Percentiles rank a stretch among this genome's conserved stretches.
phyloP scores from a whole-genome alignment of 2,329 filamentous ascomycete species.

The Cyphellophora europaea region DNA sequence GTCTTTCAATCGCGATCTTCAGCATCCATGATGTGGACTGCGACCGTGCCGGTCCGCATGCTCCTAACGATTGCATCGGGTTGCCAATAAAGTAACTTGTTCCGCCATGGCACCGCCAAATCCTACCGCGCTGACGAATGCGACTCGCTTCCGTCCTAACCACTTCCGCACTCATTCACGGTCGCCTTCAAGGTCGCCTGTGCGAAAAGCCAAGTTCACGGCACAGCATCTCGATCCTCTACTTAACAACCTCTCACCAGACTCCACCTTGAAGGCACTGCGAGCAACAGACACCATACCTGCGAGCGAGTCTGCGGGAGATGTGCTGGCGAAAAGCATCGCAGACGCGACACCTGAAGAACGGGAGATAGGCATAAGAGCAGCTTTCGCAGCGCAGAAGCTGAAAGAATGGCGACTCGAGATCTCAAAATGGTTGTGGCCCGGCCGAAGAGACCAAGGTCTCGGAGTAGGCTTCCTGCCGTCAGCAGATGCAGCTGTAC shows the following conservation, averaged over 20 bases:
- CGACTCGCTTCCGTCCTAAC: constrained; percentile 12
- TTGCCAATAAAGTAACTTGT: no score
- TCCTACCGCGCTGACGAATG: constrained; percentile 9
- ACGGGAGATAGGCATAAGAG: constrained; percentile 48
- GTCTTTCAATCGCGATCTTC: no score
- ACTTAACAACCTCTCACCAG: constrained; percentile 44
- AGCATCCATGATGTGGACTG: no score
- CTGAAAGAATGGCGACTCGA: constrained; percentile 51
- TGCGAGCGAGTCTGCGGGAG: constrained; percentile 28
- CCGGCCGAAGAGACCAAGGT: constrained; percentile 28
- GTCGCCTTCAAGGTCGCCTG: constrained; percentile 29
- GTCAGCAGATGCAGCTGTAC: constrained; percentile 11
- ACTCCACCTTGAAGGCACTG: constrained; percentile 43
- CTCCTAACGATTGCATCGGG: no score
- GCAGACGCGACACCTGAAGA: constrained; percentile 46
- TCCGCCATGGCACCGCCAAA: constrained; percentile 14
- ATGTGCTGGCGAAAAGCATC: constrained; percentile 40
- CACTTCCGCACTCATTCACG: constrained; percentile 22
- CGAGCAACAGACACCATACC: constrained; percentile 32
- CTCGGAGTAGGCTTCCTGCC: constrained; percentile 33
- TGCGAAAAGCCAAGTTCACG: constrained; percentile 25
- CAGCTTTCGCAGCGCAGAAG: constrained; percentile 49
- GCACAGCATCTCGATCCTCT: constrained; percentile 36
- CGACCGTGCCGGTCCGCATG: no score
- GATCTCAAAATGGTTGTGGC: constrained; percentile 51